Evolutionary conservation across 495 filamentous ascomycete genomes (phyloP).

Genomic region (Talaromyces adpressus): DNA sequence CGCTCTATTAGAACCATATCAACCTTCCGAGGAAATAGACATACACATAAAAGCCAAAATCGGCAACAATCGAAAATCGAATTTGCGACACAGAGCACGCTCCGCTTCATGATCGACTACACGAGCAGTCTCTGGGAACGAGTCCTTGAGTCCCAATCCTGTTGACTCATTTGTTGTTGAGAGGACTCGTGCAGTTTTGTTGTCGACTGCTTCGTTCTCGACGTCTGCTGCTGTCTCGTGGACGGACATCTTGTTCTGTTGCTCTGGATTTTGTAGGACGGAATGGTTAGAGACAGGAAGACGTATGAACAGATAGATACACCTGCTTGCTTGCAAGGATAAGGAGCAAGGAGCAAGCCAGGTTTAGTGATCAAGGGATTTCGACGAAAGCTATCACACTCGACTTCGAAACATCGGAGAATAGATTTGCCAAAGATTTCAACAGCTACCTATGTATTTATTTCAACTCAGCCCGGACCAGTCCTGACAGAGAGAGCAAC

Average conservation of each 20-base stretch:
- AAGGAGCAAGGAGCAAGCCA: not conserved
- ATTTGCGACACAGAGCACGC: slow-evolving; percentile 54
- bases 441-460: not conserved
- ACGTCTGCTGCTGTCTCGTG: not conserved
- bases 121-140: slow-evolving; percentile 24
- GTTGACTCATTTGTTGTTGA: slow-evolving; percentile 1
- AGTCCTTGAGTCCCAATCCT: not conserved
- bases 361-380: not conserved
- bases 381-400: not conserved
- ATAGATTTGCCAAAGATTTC: not conserved
- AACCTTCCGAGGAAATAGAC: slow-evolving; percentile 5
- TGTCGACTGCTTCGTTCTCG: slow-evolving; percentile 2
- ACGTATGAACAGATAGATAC: not conserved
- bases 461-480: not conserved
- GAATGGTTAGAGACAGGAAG: not conserved
- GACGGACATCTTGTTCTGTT: not conserved
- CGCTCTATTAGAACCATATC: not conserved
- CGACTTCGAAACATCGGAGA: not conserved
- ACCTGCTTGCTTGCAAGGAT: not conserved
- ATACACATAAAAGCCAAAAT: slow-evolving; percentile 58
- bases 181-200: not conserved
- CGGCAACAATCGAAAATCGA: slow-evolving; percentile 56
- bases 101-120: slow-evolving; percentile 46
- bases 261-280: not conserved
- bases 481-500: not conserved